Evolutionary conservation across 2,329 filamentous ascomycete genomes (phyloP), one percentile per base, ranked within the genome.

Genomic region (Fusarium dlaminii): DNA sequence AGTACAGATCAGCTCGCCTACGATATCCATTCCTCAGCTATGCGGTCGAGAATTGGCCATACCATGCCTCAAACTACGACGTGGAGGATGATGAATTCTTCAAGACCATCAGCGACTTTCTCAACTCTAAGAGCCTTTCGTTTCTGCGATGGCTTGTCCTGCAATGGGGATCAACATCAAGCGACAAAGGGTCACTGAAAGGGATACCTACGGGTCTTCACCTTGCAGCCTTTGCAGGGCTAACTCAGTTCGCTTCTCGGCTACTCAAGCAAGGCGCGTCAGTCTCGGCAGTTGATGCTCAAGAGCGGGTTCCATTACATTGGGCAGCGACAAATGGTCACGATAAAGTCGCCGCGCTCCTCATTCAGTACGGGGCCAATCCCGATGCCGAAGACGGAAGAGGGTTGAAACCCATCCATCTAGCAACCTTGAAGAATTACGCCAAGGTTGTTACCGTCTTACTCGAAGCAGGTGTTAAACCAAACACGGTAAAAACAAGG

Each of bases 301-400:
- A 72, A 43, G 58, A 68, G 24, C 67, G 75, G 5, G 57, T 54
- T 7, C 72, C 75, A 4, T 40, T 77, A 3, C 75, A 77, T 14
- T 77, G 75, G 75, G 75, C 75, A 3, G 72, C 75, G 17, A 8
- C 11, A 8, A 77, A 77, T 37, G 75, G 75, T 0, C 75, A 77
- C 24, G 42, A n/a, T 20, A 68, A 70, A 27, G 34, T 71, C 3
- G 68, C 29, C 7, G 46, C 61, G 2, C 36, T 77, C 6, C 70
- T 77, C 10, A 36, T 77, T 5, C 32, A 64, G 12, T 4, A 66
- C 22, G 67, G 72, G 14, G 51, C 66, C 20, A 42, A 75, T n/a
- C 60, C 66, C 0, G 42, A 77, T 48, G 30, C 64, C 6, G 56
- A 27, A 22, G 75, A 75, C 17, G 54, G 30, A 15, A n/a, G 15